Conservation (phyloP, 2,329 filamentous ascomycete genomes). For the Cercospora sp. region DNA sequence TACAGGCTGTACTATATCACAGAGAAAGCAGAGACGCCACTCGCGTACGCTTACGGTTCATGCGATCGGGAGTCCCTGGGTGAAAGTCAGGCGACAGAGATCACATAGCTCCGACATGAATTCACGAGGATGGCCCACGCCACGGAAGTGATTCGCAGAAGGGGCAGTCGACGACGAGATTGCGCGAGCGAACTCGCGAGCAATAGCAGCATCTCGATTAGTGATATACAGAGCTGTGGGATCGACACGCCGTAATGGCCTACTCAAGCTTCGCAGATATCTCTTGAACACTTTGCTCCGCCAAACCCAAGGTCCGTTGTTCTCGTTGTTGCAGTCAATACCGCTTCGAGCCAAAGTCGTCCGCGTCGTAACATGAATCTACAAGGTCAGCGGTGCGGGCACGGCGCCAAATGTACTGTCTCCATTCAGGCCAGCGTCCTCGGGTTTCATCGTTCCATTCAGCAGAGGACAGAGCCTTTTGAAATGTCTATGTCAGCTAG, state of each 20-base stretch:
- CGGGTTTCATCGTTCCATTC: constrained; percentile 64
- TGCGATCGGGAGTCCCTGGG: not conserved
- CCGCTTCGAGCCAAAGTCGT: not conserved
- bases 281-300: not conserved
- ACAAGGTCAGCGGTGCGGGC: constrained; percentile 36
- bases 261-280: not conserved
- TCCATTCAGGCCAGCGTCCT: constrained; percentile 38
- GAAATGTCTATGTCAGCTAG: constrained; percentile 33
- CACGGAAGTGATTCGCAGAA: not conserved
- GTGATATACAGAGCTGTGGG: not conserved
- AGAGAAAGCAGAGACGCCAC: not conserved
- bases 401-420: constrained; percentile 40
- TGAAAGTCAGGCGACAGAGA: not conserved
- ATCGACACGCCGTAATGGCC: not conserved
- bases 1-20: constrained; percentile 12
- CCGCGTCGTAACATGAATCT: not conserved
- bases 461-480: constrained; percentile 77
- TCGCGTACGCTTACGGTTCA: not conserved
- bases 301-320: not conserved
- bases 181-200: not conserved
- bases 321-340: not conserved
- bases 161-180: not conserved
- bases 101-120: not conserved
- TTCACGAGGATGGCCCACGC: not conserved
- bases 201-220: not conserved